Evolutionary conservation across 495 filamentous ascomycete species (phyloP), one percentile per base, ranked within the genome.

Genomic region (Aspergillus carlsbadensis): DNA sequence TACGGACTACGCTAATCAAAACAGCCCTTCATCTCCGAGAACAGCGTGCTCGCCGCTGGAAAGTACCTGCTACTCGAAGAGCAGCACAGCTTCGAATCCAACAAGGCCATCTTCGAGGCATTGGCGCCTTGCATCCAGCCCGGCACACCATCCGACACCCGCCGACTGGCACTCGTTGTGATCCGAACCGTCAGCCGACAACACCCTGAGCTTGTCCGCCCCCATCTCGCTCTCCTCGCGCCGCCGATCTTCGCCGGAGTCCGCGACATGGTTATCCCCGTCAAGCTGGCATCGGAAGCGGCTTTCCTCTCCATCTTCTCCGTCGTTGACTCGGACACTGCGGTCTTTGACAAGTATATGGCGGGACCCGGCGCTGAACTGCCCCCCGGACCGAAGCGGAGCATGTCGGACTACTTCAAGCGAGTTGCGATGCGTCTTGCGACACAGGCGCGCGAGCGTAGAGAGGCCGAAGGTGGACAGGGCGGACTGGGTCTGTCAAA

Each of bases 361-460:
- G 73, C 81, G 5, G 81, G 80, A 13, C 74, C 82, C 33, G 81
- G 84, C 17, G 62, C 75, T 47, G 84, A 82, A 0, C 70, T 96
- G 33, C 75, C 82, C 3, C 76, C 88, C 0, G 85, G 81, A 8
- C 82, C 81, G 29, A 95, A 95, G 80, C 76, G 94, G 53, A 92
- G 89, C 67, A 97, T 98, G 90, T 83, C 87, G 41, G 94, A 98
- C 64, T 98, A 98, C 74, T 98, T 98, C 75, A 96, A 96, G 79
- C 81, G 95, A 14, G 86, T 98, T 40, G 90, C 89, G 13, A 70
- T 96, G 53, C 81, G 92, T 62, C 72, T 98, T 17, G 92, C 86
- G 2, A 82, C 72, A 50, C 94, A 96, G 68, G 90, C 91, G 0
- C 80, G 90, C 58, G 94, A 98, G 69, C 80, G 92, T 63, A 88